A percentile compares a stretch with the other conserved stretches of the same genome.
Evolutionary conservation across 176 grass and related monocot genomes (phyloP).

Genomic region (Raddia guianensis): DNA sequence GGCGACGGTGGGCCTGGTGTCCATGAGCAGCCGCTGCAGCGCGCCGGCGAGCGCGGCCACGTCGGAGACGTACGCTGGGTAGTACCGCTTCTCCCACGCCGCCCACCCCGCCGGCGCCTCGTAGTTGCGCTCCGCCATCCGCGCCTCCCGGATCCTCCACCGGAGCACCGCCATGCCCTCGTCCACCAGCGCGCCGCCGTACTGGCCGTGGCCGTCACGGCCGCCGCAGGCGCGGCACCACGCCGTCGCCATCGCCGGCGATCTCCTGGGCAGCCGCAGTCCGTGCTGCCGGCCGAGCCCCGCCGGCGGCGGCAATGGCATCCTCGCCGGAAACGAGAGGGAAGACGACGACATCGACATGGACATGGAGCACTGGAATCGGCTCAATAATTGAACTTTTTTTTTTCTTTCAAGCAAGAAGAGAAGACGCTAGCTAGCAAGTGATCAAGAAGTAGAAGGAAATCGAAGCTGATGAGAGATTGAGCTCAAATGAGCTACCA

Average conservation of each 20-base stretch:
- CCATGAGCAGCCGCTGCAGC: constrained; percentile 59
- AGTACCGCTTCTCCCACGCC: constrained; percentile 76
- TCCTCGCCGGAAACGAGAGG: neutral
- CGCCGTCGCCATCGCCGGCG: neutral
- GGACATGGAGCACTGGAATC: neutral
- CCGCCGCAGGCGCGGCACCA: constrained; percentile 24
- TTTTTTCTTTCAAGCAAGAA: too few relatives aligned
- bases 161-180: constrained; percentile 72
- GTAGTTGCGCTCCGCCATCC: constrained; percentile 60
- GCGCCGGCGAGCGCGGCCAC: constrained; percentile 50
- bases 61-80: constrained; percentile 58
- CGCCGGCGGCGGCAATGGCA: too few relatives aligned
- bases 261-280: neutral
- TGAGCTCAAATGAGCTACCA: neutral
- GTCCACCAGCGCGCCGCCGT: constrained; percentile 57
- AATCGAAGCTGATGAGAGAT: neutral
- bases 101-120: constrained; percentile 61
- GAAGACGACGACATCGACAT: constrained; percentile 31
- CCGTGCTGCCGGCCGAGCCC: neutral
- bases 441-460: neutral
- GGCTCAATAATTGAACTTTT: neutral
- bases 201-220: constrained; percentile 34
- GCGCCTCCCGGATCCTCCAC: constrained; percentile 59
- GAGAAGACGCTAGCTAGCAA: neutral
- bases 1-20: constrained; percentile 55